Conservation (phyloP, 495 filamentous ascomycete genomes). For the Penicillium ochrochloron region DNA sequence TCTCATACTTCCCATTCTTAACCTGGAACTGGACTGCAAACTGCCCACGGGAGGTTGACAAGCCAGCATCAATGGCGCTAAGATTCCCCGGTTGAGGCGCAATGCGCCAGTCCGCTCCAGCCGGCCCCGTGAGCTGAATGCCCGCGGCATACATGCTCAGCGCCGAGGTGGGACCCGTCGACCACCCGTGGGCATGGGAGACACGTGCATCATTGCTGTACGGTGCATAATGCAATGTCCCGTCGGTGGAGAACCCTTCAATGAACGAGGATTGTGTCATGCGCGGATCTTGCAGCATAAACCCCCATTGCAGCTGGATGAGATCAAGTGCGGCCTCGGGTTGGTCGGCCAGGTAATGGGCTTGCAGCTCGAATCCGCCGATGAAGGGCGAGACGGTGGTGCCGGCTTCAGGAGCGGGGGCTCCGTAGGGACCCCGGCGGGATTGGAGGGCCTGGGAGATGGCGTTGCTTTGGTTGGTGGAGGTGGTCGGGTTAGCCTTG, state of each 20-base stretch:
- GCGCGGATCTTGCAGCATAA: conserved; percentile 60
- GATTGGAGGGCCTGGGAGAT: conserved; percentile 48
- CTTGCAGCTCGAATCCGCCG: conserved; percentile 60
- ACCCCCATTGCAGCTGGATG: conserved; percentile 58
- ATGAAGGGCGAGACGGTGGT: conserved; percentile 62
- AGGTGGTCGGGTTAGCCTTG: conserved; percentile 42
- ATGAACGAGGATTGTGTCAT: conserved; percentile 66
- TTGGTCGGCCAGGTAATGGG: conserved; percentile 52
- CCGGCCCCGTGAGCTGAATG: conserved; percentile 48
- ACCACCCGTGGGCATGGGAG: conserved; percentile 65
- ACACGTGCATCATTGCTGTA: conserved; percentile 57
- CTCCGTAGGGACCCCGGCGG: conserved; percentile 59
- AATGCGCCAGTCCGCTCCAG: conserved; percentile 52
- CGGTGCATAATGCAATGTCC: conserved; percentile 59
- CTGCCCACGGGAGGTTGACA: conserved; percentile 34
- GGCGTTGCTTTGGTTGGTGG: conserved; percentile 19
- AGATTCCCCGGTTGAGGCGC: conserved; percentile 53
- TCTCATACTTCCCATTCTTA: conserved; percentile 6
- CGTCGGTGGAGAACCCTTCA: conserved; percentile 60
- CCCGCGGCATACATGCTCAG: conserved; percentile 55
- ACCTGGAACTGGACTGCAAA: conserved; percentile 10
- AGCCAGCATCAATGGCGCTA: conserved; percentile 53
- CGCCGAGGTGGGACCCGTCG: conserved; percentile 57
- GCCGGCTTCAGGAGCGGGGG: conserved; percentile 59
- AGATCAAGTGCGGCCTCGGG: conserved; percentile 53